Conservation (phyloP, 805 yeast species). For the Metschnikowia hibisci region DNA sequence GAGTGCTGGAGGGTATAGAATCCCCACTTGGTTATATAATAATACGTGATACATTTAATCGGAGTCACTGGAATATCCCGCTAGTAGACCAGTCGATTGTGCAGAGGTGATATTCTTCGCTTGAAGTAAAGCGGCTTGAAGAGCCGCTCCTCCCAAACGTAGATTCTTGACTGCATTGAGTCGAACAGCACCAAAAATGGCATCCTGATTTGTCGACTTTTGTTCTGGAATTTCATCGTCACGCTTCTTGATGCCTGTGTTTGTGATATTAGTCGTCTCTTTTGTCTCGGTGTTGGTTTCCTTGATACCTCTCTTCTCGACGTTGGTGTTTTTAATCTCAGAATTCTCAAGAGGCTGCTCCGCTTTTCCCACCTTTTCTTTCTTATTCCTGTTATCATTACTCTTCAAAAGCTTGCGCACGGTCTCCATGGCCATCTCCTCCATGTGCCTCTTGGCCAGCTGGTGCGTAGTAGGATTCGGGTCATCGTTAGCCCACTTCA, state of each 20-base stretch:
- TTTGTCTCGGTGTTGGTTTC: too few species aligned
- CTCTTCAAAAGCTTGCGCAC: slow-evolving; percentile 40
- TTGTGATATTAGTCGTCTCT: too few species aligned
- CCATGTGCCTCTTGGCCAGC: slow-evolving; percentile 46
- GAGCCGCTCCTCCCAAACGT: not conserved
- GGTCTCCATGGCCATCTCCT: slow-evolving; percentile 51
- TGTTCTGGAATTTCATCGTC: too few species aligned
- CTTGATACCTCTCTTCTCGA: too few species aligned
- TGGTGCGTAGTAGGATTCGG: slow-evolving; percentile 67
- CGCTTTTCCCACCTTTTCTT: too few species aligned
- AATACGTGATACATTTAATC: slow-evolving; percentile 7
- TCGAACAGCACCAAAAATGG: not conserved
- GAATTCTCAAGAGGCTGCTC: too few species aligned
- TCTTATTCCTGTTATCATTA: not conserved
- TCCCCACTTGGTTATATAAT: slow-evolving; percentile 26
- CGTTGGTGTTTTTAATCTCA: too few species aligned
- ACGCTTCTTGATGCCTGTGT: too few species aligned
- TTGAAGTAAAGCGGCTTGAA: not conserved
- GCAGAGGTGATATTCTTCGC: not conserved
- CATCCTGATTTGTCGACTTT: not conserved
- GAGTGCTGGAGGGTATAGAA: slow-evolving; percentile 27
- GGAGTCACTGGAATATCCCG: slow-evolving; percentile 30
- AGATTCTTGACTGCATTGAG: not conserved
- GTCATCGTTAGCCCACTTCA: slow-evolving; percentile 89
- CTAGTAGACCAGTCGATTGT: slow-evolving; percentile 10